These are phyloP conservation scores for Jamesozyma piceae DNA, from an alignment of 805 yeast species.

Conservation along the genomic window DNA sequence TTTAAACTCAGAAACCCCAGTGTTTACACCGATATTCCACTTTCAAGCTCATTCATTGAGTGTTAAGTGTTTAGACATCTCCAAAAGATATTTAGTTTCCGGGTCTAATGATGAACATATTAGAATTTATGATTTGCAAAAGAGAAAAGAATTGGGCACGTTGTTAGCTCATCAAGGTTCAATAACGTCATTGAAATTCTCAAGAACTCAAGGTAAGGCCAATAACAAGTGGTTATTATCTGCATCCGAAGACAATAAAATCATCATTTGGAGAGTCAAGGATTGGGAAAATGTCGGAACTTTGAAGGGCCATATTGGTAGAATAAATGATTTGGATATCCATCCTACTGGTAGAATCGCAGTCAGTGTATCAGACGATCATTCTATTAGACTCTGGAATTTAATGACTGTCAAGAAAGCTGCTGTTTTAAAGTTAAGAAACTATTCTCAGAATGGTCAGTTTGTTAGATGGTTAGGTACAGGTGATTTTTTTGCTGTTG, in stretches of 20 bases:
- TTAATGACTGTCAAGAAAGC: constrained; percentile 95
- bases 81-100: constrained; percentile 77
- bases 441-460: constrained; percentile 58
- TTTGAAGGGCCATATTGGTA: constrained; percentile 80
- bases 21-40: constrained; percentile 90
- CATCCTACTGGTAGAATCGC: constrained; percentile 90
- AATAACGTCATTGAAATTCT: constrained; percentile 66
- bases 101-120: constrained; percentile 96
- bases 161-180: constrained; percentile 84
- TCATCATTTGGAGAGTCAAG: constrained; percentile 87
- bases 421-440: constrained; percentile 62
- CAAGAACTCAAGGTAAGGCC: constrained; percentile 35
- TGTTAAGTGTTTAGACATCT: constrained; percentile 73
- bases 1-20: constrained; percentile 42
- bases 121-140: constrained; percentile 86
- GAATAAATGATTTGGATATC: constrained; percentile 74
- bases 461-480: constrained; percentile 55
- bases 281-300: constrained; percentile 93
- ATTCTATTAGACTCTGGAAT: constrained; percentile 84
- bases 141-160: constrained; percentile 88
- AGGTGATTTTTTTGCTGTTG: constrained; percentile 73
- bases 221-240: constrained; percentile 71
- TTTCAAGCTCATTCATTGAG: constrained; percentile 90
- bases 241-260: constrained; percentile 84
- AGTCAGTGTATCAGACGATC: constrained; percentile 78